Base-by-base conservation (phyloP, 2,329 filamentous ascomycete genomes). In the Didymella arachidicola region DNA sequence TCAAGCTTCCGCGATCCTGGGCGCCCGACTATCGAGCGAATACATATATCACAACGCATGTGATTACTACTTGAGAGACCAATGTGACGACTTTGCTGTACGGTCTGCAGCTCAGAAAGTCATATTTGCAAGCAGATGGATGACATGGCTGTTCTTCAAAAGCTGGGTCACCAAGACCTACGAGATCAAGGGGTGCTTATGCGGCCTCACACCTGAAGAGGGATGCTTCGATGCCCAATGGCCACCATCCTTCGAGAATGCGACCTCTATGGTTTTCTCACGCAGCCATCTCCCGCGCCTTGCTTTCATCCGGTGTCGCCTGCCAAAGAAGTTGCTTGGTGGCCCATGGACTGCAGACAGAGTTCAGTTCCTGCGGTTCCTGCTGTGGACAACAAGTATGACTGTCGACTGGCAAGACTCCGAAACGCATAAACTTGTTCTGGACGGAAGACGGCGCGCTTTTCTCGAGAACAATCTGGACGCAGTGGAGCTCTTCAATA, bases 1-100 rank as follows among this genome's bases (percentile, higher is more conserved):
- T 68, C 71, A 7, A 62, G 68, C 41, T 5, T 84, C 83, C 0
- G 72, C 70, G 0, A 60, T 70, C 11, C 65, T 85, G 10, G 76
- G 75, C n/a, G 49, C 62, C 3, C 67, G 65, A 32, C 67, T 77
- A 14, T 72, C 73, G 3, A 62, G 61, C 29, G 49, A 64, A 1
- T 68, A 68, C 53, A 53, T 69, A 26, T 75, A 73, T 52, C 36
- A 66, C 19, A 54, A 58, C 2, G 53, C 65, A 3, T 75, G 72
- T 61, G 60, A 64, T n/a, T 44, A 70, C 32, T 68, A 70, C 30
- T 59, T 75, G 16, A 68, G 54, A 3, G 42, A 50, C 4, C 36
- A 51, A 1, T 58, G 59, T 14, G 49, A 60, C 10, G 53, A 60
- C 19, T 65, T 66, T 22, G 29, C 26, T 8, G 29, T 43, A 16